These are phyloP conservation scores for Metarhizium brunneum DNA, from an alignment of 2,329 filamentous ascomycete species.

Conservation along the genomic window DNA sequence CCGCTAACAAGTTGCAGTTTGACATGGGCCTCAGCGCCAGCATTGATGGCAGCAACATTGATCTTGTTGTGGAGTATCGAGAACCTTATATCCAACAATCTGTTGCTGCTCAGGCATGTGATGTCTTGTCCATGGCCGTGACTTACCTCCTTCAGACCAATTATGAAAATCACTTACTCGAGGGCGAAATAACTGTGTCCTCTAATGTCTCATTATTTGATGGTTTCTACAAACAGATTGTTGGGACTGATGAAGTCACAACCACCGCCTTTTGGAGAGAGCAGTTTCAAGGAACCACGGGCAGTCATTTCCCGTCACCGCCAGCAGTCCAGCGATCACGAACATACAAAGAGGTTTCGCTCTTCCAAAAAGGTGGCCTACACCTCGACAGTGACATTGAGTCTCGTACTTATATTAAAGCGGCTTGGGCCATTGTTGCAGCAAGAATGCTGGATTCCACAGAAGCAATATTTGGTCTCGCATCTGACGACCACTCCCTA, in stretches of 20 bases:
- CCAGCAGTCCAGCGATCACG: not conserved
- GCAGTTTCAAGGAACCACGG: conserved; percentile 3
- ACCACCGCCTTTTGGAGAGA: conserved; percentile 4
- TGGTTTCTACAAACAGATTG: conserved; percentile 6
- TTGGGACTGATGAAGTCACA: conserved; percentile 1
- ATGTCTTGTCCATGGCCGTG: conserved; percentile 2
- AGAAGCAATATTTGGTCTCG: not conserved
- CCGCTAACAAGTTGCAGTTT: not conserved
- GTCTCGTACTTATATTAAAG: not conserved
- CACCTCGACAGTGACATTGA: not conserved
- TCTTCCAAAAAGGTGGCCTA: not conserved
- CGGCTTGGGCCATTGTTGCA: not conserved
- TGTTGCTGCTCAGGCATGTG: conserved; percentile 1
- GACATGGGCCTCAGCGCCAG: conserved; percentile 5
- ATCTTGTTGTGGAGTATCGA: conserved; percentile 6
- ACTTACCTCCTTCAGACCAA: conserved; percentile 1
- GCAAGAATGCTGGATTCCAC: not conserved
- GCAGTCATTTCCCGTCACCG: conserved; percentile 4
- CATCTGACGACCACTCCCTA: not conserved
- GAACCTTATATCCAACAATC: conserved; percentile 4
- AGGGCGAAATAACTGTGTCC: not conserved
- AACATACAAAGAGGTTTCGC: not conserved
- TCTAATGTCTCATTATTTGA: not conserved
- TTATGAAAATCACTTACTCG: not conserved
- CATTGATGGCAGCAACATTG: not conserved